Evolutionary conservation across 2,329 filamentous ascomycete genomes (phyloP).

Genomic region (Monilinia aucupariae): DNA sequence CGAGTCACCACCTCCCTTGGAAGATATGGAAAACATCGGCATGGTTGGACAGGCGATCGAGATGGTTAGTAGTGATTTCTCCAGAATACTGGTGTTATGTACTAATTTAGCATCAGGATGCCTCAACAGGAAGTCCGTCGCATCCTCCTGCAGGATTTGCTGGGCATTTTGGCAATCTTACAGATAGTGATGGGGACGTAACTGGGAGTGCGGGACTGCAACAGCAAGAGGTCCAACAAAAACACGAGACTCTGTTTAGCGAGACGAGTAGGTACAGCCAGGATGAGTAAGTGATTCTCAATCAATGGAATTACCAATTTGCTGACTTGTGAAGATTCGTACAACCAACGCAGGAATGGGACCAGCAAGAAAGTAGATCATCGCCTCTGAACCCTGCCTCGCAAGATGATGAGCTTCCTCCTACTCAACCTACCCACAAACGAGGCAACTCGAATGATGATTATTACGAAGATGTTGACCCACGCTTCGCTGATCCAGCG

Average conservation of each 20-base stretch:
- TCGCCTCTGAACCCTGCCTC: constrained; percentile 41
- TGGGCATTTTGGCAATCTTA: constrained; percentile 44
- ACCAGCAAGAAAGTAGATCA: constrained; percentile 38
- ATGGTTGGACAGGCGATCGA: constrained; percentile 64
- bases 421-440: constrained; percentile 34
- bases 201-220: constrained; percentile 69
- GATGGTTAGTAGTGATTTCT: constrained; percentile 46
- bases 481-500: constrained; percentile 62
- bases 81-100: neutral
- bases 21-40: constrained; percentile 38
- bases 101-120: constrained; percentile 42
- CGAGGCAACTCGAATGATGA: constrained; percentile 35
- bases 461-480: constrained; percentile 94
- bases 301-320: neutral
- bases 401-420: constrained; percentile 37
- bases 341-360: constrained; percentile 53
- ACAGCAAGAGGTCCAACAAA: constrained; percentile 44
- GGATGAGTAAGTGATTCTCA: constrained; percentile 58
- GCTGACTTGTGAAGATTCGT: constrained; percentile 40
- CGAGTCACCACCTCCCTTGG: constrained; percentile 59
- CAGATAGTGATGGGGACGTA: constrained; percentile 66
- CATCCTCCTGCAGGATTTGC: constrained; percentile 37
- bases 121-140: constrained; percentile 51
- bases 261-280: constrained; percentile 68
- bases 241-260: constrained; percentile 51